Base-by-base conservation (phyloP, 192 early-diverging fungal species). In the Backusella tarrabulga region DNA sequence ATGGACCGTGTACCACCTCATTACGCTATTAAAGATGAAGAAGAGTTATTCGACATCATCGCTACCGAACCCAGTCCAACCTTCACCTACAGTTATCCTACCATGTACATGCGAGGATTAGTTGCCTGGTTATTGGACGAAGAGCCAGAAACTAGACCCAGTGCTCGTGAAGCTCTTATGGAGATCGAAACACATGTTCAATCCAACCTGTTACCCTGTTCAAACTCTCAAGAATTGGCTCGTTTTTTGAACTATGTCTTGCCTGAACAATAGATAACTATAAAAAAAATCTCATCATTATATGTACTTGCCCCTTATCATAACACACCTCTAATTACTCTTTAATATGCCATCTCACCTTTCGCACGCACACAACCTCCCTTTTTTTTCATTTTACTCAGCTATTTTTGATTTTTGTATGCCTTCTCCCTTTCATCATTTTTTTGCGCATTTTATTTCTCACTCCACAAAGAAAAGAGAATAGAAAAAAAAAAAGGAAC, bases 1-100 rank as follows among this genome's bases (percentile, higher is more conserved):
- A 78, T 86, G 79, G 85, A 86, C 56, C 78, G 85, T 52, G 79
- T 77, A 41, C 85, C 85, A 50, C 85, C 85, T 66, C 84, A 84
- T 63, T 86, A 83, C 69, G 50, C 74, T 12, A 80, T 84, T 77
- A 84, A 84, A 77, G 83, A 84, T 34, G 83, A 84, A 72, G 79
- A 84, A 80, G 83, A 84, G 63, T 67, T 84, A 26, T 84, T 81
- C 73, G 79, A 80, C 36, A 73, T 80, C 40, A 80, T 84, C 35
- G 73, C 79, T 11, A 80, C 76, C 7, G 83, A 84, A 72, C 76
- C 79, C 19, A 72, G 76, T 52, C 83, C 83, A 41, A 84, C 83
- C 14, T 84, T 84, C 50, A 80, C 79, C 35, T 84, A 84, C 71
- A 78, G 79, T 69, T 79, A 80, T 66, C 83, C 83, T 36, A 75